Conservation (phyloP, 768 basidiomycete species). For the Pulveroboletus frians region DNA sequence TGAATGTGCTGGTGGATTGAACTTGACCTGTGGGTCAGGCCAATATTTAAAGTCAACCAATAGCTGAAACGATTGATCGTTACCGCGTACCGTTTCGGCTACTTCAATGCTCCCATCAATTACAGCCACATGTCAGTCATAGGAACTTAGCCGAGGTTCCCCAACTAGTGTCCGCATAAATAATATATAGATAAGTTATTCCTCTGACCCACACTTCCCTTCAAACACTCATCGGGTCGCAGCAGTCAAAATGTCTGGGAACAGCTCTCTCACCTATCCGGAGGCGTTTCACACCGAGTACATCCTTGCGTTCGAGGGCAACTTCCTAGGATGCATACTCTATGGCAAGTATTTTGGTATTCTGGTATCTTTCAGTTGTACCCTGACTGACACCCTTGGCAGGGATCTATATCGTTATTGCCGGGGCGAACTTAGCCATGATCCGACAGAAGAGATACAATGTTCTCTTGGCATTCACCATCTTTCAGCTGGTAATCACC, state of each 20-base stretch:
- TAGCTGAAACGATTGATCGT: too few species aligned
- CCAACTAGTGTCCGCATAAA: too few species aligned
- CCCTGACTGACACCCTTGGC: background rate
- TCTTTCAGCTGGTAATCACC: slow-evolving; percentile 15
- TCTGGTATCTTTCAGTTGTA: too few species aligned
- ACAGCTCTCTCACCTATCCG: slow-evolving; percentile 7
- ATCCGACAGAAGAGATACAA: slow-evolving; percentile 16
- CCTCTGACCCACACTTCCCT: too few species aligned
- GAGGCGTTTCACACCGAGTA: slow-evolving; percentile 11
- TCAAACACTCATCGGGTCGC: background rate
- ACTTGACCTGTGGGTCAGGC: too few species aligned
- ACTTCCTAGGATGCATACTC: slow-evolving; percentile 15
- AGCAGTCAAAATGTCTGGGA: slow-evolving; percentile 13
- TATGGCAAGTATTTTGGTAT: slow-evolving; percentile 7
- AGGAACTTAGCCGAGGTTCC: too few species aligned
- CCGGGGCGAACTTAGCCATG: slow-evolving; percentile 6
- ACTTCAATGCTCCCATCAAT: too few species aligned
- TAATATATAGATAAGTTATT: too few species aligned
- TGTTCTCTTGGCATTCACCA: slow-evolving; percentile 10
- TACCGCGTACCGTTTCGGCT: too few species aligned
- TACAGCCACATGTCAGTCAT: too few species aligned
- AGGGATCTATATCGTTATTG: slow-evolving; percentile 17
- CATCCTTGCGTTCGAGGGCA: slow-evolving; percentile 20
- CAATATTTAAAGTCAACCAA: too few species aligned
- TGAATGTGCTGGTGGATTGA: too few species aligned